Conservation (phyloP, 1,284 basidiomycete species). For the Caloboletus firmus region DNA sequence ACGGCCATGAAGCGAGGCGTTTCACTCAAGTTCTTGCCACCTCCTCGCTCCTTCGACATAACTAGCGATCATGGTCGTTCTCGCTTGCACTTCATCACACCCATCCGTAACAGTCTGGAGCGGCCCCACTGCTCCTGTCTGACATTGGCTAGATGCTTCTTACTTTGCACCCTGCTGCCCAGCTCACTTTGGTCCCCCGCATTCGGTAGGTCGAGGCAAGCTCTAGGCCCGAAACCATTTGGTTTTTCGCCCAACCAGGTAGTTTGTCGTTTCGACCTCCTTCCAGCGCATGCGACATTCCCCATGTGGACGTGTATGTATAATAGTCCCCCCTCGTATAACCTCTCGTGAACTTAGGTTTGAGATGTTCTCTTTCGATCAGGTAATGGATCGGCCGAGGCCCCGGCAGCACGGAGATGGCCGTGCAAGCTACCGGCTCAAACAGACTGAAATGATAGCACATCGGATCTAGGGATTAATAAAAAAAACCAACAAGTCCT, state of each 20-base stretch:
- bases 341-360: not conserved
- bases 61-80: not conserved
- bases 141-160: not conserved
- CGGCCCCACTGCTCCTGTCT: not conserved
- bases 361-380: not conserved
- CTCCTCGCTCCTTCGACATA: not conserved
- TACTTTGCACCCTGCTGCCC: not conserved
- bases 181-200: not conserved
- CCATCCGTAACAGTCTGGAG: not conserved
- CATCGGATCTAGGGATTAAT: not conserved
- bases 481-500: not conserved
- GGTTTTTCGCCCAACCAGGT: not conserved
- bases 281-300: no score
- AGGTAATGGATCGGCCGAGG: not conserved
- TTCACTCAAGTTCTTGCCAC: not conserved
- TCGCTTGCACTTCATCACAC: not conserved
- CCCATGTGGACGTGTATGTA: not conserved
- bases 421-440: not conserved
- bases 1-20: not conserved
- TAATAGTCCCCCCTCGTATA: not conserved
- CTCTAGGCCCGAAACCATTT: not conserved
- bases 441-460: not conserved
- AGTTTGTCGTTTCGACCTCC: no score
- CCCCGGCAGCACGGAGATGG: not conserved
- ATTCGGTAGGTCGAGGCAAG: not conserved